Conservation (phyloP, 176 grass and related monocot genomes). For the Sorghum bicolor region DNA sequence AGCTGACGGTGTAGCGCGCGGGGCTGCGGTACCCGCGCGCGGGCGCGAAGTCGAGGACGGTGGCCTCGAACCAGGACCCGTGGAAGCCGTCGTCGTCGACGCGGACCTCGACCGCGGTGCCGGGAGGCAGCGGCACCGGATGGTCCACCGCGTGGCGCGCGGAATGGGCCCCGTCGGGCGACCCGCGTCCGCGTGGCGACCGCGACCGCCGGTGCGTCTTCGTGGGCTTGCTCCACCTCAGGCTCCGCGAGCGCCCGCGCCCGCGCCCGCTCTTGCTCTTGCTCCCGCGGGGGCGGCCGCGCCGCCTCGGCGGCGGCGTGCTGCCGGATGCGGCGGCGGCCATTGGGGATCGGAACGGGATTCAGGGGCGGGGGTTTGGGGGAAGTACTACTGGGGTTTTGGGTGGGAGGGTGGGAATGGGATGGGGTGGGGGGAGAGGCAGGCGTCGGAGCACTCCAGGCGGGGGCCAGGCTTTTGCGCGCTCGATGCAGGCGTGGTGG, state of each 20-base stretch:
- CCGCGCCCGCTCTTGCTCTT: too few relatives aligned
- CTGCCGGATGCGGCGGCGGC: neutral
- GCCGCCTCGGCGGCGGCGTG: too few relatives aligned
- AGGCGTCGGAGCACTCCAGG: neutral
- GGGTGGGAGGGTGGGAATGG: neutral
- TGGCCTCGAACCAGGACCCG: slow-evolving; percentile 76
- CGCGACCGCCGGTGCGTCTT: too few relatives aligned
- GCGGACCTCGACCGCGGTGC: slow-evolving; percentile 58
- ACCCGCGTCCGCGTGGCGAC: too few relatives aligned
- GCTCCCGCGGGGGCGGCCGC: too few relatives aligned
- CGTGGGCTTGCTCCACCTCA: too few relatives aligned
- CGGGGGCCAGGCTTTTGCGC: neutral
- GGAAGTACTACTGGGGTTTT: neutral
- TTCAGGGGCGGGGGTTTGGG: neutral
- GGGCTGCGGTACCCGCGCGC: neutral
- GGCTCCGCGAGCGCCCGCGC: too few relatives aligned
- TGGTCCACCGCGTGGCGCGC: too few relatives aligned
- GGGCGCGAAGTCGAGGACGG: slow-evolving; percentile 26
- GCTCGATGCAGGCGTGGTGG: neutral
- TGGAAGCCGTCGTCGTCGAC: slow-evolving; percentile 56
- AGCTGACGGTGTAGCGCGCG: slow-evolving; percentile 33
- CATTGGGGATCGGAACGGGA: neutral
- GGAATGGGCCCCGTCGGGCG: too few relatives aligned
- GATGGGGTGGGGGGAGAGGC: too few relatives aligned
- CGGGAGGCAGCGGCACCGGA: neutral